Conservation (phyloP, 805 yeast species). For the Pichia californica region DNA sequence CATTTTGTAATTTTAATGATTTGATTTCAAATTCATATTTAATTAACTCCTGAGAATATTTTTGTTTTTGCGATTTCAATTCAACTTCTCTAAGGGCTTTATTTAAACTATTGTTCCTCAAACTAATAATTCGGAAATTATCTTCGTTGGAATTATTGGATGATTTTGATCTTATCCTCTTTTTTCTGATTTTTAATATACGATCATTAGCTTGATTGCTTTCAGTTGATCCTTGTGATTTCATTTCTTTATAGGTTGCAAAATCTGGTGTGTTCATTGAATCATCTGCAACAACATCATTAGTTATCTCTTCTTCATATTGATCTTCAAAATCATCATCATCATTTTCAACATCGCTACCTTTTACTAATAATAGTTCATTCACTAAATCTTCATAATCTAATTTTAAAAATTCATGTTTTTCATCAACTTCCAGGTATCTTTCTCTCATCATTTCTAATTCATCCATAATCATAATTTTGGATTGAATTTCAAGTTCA, state of each 20-base stretch:
- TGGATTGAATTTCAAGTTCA: slow-evolving; percentile 48
- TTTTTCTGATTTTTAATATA: slow-evolving; percentile 4
- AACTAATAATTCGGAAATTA: slow-evolving; percentile 15
- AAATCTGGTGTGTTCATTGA: background rate
- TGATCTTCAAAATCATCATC: slow-evolving; percentile 7
- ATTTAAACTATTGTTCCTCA: slow-evolving; percentile 21
- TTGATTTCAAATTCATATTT: slow-evolving; percentile 47
- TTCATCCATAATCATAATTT: slow-evolving; percentile 47
- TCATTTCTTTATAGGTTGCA: background rate
- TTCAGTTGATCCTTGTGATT: background rate
- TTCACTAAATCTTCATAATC: slow-evolving; percentile 26
- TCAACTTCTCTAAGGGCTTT: slow-evolving; percentile 22
- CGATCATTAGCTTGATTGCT: background rate
- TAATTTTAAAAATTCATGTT: slow-evolving; percentile 22
- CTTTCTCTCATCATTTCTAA: slow-evolving; percentile 42
- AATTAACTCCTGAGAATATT: slow-evolving; percentile 40
- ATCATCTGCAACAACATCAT: background rate
- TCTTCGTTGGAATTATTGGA: slow-evolving; percentile 2
- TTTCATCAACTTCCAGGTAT: slow-evolving; percentile 22
- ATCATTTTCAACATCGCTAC: slow-evolving; percentile 2
- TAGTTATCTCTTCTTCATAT: background rate
- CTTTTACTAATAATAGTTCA: slow-evolving; percentile 14
- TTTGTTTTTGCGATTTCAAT: slow-evolving; percentile 18
- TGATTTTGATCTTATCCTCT: slow-evolving; percentile 6
- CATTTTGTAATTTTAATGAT: slow-evolving; percentile 48